Conservation (phyloP, 352 stramenopile genomes). For the Phytophthora melonis region DNA sequence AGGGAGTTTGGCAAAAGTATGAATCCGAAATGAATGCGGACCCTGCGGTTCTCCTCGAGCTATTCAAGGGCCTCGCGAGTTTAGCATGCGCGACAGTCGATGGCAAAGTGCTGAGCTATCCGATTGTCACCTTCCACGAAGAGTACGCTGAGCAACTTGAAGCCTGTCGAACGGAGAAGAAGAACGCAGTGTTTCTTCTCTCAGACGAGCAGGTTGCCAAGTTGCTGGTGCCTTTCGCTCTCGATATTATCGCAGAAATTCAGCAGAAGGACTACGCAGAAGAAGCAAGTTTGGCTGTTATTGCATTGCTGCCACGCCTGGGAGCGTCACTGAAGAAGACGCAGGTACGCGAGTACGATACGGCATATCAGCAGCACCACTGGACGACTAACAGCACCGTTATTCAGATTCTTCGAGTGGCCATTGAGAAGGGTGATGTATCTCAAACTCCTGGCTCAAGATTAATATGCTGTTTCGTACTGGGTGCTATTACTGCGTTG, state of each 20-base stretch:
- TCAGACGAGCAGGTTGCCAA: slow-evolving; percentile 82
- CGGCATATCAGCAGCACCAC: neutral
- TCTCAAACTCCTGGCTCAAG: slow-evolving; percentile 80
- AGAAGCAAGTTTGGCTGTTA: slow-evolving; percentile 62
- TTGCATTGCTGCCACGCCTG: slow-evolving; percentile 68
- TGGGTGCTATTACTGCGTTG: slow-evolving; percentile 78
- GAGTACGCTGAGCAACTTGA: slow-evolving; percentile 67
- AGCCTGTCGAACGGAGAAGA: slow-evolving; percentile 56
- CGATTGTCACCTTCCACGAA: slow-evolving; percentile 66
- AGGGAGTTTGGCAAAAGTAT: slow-evolving; percentile 76
- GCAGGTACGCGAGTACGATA: slow-evolving; percentile 42
- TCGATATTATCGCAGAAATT: slow-evolving; percentile 81
- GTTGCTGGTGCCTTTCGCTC: slow-evolving; percentile 71
- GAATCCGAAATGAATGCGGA: slow-evolving; percentile 62
- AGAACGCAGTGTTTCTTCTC: slow-evolving; percentile 72
- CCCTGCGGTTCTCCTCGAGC: slow-evolving; percentile 57
- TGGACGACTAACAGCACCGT: slow-evolving; percentile 2
- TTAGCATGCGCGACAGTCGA: slow-evolving; percentile 74
- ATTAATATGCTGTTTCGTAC: slow-evolving; percentile 79
- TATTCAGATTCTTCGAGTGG: slow-evolving; percentile 79
- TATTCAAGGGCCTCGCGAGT: slow-evolving; percentile 68
- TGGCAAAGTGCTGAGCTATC: slow-evolving; percentile 72
- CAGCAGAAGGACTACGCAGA: slow-evolving; percentile 84
- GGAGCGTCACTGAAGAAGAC: slow-evolving; percentile 77
- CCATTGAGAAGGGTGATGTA: slow-evolving; percentile 86